Evolutionary conservation across 768 basidiomycete genomes (phyloP).

Genomic region (Podaxis mareebaensis): DNA sequence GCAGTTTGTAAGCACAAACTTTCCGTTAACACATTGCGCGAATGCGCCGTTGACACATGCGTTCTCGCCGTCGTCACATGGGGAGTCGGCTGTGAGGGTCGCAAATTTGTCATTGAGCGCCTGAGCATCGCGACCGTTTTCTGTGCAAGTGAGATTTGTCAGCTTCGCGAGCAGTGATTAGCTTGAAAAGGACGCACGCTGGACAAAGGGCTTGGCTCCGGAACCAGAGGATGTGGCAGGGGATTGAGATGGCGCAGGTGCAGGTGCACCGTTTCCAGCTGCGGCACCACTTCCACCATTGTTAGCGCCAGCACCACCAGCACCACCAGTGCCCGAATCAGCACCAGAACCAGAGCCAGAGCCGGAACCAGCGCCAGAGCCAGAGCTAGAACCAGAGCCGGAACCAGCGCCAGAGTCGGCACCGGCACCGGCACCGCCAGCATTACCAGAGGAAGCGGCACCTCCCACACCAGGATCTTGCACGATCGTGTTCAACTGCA

Average conservation of each 20-base stretch:
- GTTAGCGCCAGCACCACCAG: neutral
- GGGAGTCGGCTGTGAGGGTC: slow-evolving; percentile 41
- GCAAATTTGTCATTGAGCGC: slow-evolving; percentile 53
- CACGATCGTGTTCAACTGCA: slow-evolving; percentile 40
- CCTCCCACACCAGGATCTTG: slow-evolving; percentile 30
- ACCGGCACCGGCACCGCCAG: neutral
- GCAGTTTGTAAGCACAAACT: slow-evolving; percentile 42
- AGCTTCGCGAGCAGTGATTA: neutral
- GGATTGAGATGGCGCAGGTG: slow-evolving; percentile 16
- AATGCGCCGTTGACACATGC: slow-evolving; percentile 48
- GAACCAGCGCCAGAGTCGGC: neutral
- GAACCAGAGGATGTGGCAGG: slow-evolving; percentile 21
- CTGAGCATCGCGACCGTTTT: slow-evolving; percentile 54
- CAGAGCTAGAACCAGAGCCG: neutral
- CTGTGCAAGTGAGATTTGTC: slow-evolving; percentile 14
- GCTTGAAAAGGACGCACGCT: neutral
- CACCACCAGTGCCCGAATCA: neutral
- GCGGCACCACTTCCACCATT: slow-evolving; percentile 20
- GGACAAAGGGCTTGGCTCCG: slow-evolving; percentile 30
- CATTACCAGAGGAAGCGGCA: neutral
- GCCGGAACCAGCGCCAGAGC: neutral
- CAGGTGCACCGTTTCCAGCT: slow-evolving; percentile 15
- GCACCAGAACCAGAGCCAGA: neutral
- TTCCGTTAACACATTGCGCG: slow-evolving; percentile 54
- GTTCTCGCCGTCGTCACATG: slow-evolving; percentile 47